These are phyloP conservation scores for Nitzschia palea DNA, from an alignment of 108 stramenopile genomes.

Conservation along the genomic window DNA sequence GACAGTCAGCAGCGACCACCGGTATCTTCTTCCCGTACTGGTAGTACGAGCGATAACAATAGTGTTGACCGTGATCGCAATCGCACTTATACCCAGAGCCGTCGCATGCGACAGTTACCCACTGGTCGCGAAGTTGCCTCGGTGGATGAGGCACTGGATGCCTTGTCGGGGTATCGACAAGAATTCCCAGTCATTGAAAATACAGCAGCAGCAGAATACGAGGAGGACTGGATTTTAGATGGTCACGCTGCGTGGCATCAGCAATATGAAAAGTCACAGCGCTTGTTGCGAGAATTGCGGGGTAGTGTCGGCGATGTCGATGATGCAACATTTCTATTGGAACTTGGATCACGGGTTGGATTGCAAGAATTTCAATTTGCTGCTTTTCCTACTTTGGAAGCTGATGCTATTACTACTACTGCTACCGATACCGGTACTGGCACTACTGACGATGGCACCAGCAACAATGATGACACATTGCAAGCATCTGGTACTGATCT, in stretches of 20 bases:
- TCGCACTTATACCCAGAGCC: neutral
- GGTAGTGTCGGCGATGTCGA: neutral
- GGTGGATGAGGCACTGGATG: conserved; percentile 12
- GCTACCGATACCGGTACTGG: neutral
- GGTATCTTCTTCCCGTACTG: neutral
- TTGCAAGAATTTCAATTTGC: conserved; percentile 42
- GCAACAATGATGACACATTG: no score
- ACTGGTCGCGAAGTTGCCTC: neutral
- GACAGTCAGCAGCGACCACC: neutral
- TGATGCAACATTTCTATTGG: neutral
- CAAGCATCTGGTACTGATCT: neutral
- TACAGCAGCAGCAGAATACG: neutral
- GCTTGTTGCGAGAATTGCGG: conserved; percentile 8
- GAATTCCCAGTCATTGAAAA: neutral
- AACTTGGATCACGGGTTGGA: conserved; percentile 14
- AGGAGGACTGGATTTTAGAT: conserved; percentile 18
- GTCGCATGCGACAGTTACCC: neutral
- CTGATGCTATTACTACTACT: neutral
- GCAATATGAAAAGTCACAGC: neutral
- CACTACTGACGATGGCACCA: no score
- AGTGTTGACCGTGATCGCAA: neutral
- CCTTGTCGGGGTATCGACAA: neutral
- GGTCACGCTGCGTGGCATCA: conserved; percentile 22
- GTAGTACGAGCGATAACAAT: neutral
- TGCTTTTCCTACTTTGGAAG: neutral